Conservation (phyloP, 2,329 filamentous ascomycete genomes). For the Fusarium transvaalense region DNA sequence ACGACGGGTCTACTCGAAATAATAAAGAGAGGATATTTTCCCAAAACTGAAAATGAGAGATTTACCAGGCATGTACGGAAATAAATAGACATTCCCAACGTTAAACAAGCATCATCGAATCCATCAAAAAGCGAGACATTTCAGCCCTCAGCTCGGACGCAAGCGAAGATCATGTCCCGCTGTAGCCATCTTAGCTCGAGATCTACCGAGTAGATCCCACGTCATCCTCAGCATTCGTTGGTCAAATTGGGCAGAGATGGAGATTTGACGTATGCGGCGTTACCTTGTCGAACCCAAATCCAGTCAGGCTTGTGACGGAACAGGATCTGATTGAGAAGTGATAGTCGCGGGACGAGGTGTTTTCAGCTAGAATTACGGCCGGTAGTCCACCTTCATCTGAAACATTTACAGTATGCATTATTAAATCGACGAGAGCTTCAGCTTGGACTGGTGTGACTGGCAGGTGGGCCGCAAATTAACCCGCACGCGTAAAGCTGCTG, state of each 20-base stretch:
- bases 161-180: conserved; percentile 16
- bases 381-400: not conserved
- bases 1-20: not conserved
- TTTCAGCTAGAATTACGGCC: not conserved
- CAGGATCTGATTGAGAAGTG: not conserved
- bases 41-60: not conserved
- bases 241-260: not conserved
- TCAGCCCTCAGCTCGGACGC: conserved; percentile 20
- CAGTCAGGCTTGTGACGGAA: not conserved
- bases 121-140: not conserved
- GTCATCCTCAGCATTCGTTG: conserved; percentile 2
- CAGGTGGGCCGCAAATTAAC: no score
- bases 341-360: not conserved
- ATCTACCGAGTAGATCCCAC: conserved; percentile 23
- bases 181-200: conserved; percentile 3
- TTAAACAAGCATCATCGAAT: conserved; percentile 17
- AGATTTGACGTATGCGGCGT: conserved; percentile 21
- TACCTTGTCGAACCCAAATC: not conserved
- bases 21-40: not conserved
- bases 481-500: no score
- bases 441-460: not conserved
- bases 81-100: not conserved
- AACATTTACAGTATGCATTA: not conserved
- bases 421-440: not conserved
- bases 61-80: not conserved